Base-by-base conservation (phyloP, 2,329 filamentous ascomycete species). In the Coniochaeta sp. region DNA sequence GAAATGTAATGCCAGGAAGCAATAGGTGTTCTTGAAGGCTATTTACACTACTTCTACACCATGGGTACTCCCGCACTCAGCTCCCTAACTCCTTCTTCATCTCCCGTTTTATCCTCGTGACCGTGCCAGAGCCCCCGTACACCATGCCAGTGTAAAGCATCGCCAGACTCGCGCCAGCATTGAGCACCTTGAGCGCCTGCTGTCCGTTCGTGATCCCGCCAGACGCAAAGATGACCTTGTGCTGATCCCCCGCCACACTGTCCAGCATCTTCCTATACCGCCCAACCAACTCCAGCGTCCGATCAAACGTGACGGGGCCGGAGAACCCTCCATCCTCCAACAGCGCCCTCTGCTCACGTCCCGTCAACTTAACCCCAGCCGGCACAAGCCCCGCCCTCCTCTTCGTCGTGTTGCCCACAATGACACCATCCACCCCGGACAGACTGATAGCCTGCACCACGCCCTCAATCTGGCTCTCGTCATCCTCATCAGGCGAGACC, bases 401-500 rank as follows among this genome's bases (percentile, higher is more conserved):
- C 71, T 94, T 95, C 3, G 94, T 99, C 0, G 94, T 99, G 73
- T 99, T 99, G 10, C 92, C 94, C 4, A 99, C 92, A 56, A 99
- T 96, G 31, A 99, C 83, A 26, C 94, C 94, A 61, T 96, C 91
- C 2, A 97, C 91, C 6, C 91, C 91, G 54, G 88, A 90, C 58
- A 77, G 76, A 75, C 83, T 87, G 12, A 96, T 85, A 0, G 91
- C 91, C 60, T 91, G 82, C 55, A 90, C 92, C 52, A 99, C 95
- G 8, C 91, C 94, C 38, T 85, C 79, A 55, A 99, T 82, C 66
- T 99, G 91, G 52, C 83, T 75, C 50, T 91, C 84, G 18, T 86
- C 83, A 65, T 96, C 90, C 71, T 97, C 94, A 61, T 99, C 94
- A 0, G 94, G 94, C 53, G 89, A 95, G 18, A 99, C 92, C 74